A percentile compares a stretch with the other conserved stretches of the same genome.
Conservation (phyloP, 2,329 filamentous ascomycete genomes). For the Proliferodiscus dingleyae region DNA sequence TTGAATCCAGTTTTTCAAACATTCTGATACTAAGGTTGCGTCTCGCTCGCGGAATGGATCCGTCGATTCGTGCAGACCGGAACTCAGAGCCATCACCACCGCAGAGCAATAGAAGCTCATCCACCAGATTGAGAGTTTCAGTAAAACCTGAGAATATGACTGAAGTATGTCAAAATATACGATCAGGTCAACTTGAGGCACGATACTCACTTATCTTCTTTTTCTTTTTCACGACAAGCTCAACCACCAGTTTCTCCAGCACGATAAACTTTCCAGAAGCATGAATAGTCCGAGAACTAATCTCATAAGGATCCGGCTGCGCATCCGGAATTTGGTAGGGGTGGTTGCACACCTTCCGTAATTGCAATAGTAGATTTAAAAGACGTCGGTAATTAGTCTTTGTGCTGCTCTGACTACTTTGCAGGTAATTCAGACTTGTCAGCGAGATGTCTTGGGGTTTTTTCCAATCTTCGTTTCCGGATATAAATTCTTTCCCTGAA, state of each 20-base stretch:
- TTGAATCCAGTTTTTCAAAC: slow-evolving; percentile 81
- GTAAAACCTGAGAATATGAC: slow-evolving; percentile 95
- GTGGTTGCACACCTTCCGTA: slow-evolving; percentile 90
- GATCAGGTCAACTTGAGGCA: neutral
- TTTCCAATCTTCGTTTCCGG: slow-evolving; percentile 40
- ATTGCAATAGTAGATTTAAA: slow-evolving; percentile 91
- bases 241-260: slow-evolving; percentile 78
- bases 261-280: slow-evolving; percentile 85
- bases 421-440: slow-evolving; percentile 35
- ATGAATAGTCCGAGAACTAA: slow-evolving; percentile 78
- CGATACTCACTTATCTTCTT: slow-evolving; percentile 73
- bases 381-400: slow-evolving; percentile 48
- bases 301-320: slow-evolving; percentile 52
- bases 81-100: slow-evolving; percentile 59
- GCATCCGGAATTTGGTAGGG: slow-evolving; percentile 50
- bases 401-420: slow-evolving; percentile 22
- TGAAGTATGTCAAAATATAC: neutral
- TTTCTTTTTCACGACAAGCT: slow-evolving; percentile 60
- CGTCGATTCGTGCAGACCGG: slow-evolving; percentile 76
- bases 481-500: slow-evolving; percentile 27
- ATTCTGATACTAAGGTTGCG: slow-evolving; percentile 92
- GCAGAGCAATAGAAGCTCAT: slow-evolving; percentile 67
- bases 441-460: slow-evolving; percentile 40
- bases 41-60: slow-evolving; percentile 68
- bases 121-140: slow-evolving; percentile 79